Evolutionary conservation across 495 filamentous ascomycete genomes (phyloP), one percentile per base, ranked within the genome.

Genomic region (Lichina pygmaea): DNA sequence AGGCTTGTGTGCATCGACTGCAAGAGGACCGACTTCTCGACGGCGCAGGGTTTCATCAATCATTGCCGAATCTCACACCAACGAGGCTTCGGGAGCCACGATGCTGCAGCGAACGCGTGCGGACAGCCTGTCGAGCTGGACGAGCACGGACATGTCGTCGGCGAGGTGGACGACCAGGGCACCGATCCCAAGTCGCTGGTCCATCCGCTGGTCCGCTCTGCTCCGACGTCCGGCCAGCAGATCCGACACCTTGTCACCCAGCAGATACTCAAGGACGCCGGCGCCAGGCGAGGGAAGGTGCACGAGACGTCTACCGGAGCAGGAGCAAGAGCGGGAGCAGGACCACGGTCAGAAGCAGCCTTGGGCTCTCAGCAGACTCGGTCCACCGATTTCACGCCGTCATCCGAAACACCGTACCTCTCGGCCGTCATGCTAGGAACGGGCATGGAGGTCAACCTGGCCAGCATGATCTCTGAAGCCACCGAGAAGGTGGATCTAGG

Each of bases 21-120:
- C 54, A 70, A 81, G 39, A 66, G 83, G 46, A 78, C 77, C 60
- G 79, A 94, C 56, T 95, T 94, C 57, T 84, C 78, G 41, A 93
- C 84, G 58, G 82, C 82, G 1, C 89, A 97, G 58, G 89, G 89
- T 3, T 95, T 97, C 55, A 86, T 97, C 62, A 97, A 97, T 52
- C 89, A 97, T 54, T 94, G 85, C 54, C 84, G 89, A 39, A 94
- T 97, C 47, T 82, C 86, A 8, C 89, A 97, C 59, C 76, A 74
- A 48, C 70, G 82, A 43, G 82, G 85, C 44, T 94, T 81, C 62
- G 78, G 83, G 53, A 94, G 83, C 53, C 89, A 97, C 53, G 86
- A 94, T 54, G 82, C 81, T 45, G 89, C 89, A 39, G 89, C 89
- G n/a, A 65, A 82, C 34, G 81, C 78, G 17, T 86, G 81, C 45